Evolutionary conservation across 176 grass and related monocot genomes (phyloP).

Genomic region (Tillandsia leiboldiana): DNA sequence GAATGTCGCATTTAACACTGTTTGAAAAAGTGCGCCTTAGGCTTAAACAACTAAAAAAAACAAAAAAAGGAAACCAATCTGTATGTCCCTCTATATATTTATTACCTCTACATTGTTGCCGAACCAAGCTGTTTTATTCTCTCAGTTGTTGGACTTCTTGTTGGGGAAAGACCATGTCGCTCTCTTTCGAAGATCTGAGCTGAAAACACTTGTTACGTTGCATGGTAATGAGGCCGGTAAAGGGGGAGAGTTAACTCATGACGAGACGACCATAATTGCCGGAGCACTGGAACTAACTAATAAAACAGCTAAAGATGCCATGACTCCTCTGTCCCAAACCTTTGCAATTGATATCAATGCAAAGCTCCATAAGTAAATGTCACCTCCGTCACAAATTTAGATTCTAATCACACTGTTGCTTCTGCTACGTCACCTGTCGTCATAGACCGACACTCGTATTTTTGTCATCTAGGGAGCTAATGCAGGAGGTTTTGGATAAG

Average conservation of each 20-base stretch:
- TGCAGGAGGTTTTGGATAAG: constrained; percentile 69
- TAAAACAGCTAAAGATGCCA: constrained; percentile 84
- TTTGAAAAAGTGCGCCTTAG: too few species aligned
- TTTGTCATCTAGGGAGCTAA: constrained; percentile 33
- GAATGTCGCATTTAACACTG: background rate
- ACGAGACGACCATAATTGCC: constrained; percentile 97
- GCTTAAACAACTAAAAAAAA: too few species aligned
- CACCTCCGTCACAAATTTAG: background rate
- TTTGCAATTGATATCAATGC: constrained; percentile 96
- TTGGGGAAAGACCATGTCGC: constrained; percentile 66
- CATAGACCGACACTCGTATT: background rate
- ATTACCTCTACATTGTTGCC: too few species aligned
- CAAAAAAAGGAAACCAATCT: too few species aligned
- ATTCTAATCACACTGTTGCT: background rate
- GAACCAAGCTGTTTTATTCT: constrained; percentile 6
- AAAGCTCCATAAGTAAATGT: constrained; percentile 48
- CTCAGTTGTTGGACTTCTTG: constrained; percentile 73
- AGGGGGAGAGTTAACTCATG: constrained; percentile 94
- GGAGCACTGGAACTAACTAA: constrained; percentile 87
- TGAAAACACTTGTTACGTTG: constrained; percentile 87
- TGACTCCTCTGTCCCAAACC: constrained; percentile 56
- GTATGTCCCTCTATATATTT: too few species aligned
- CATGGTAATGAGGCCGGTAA: constrained; percentile 96
- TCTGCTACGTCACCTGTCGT: background rate
- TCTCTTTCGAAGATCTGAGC: constrained; percentile 87